Evolutionary conservation across 805 yeast species (phyloP).

Genomic region (Wickerhamiella azyma): DNA sequence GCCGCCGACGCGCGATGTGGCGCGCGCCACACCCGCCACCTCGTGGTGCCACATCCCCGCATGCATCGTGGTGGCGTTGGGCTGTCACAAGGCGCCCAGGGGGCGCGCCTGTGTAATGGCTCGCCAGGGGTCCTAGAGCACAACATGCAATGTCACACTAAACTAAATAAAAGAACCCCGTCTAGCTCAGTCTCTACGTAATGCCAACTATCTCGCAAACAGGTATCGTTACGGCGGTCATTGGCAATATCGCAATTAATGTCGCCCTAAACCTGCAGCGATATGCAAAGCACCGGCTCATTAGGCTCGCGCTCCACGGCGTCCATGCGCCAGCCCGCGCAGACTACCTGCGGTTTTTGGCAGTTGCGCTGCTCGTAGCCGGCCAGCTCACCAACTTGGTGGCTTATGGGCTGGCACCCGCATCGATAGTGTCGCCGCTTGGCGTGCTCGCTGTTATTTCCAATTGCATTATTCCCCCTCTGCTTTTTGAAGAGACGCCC

Average conservation of each 20-base stretch:
- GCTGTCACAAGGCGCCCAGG: no score
- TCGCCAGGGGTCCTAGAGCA: no score
- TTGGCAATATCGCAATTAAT: slow-evolving; percentile 29
- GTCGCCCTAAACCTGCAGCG: slow-evolving; percentile 31
- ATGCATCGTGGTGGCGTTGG: no score
- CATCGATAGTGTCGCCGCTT: slow-evolving; percentile 35
- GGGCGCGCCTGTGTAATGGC: no score
- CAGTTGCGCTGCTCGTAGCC: slow-evolving; percentile 29
- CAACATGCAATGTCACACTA: no score
- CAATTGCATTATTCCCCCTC: slow-evolving; percentile 36
- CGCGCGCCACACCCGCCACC: no score
- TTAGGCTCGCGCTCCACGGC: slow-evolving; percentile 16
- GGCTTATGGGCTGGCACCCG: slow-evolving; percentile 38
- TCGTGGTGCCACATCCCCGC: no score
- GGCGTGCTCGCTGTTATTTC: slow-evolving; percentile 38
- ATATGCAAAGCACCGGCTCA: slow-evolving; percentile 27
- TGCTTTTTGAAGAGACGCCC: slow-evolving; percentile 31
- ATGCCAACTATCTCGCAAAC: slow-evolving; percentile 8
- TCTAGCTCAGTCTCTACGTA: neutral
- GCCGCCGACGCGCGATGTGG: no score
- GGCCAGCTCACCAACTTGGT: slow-evolving; percentile 38
- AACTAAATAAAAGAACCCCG: no score
- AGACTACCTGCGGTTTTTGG: slow-evolving; percentile 30
- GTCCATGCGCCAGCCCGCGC: slow-evolving; percentile 14
- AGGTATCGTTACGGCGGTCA: slow-evolving; percentile 27